A percentile compares a stretch with the other conserved stretches of the same genome.
Evolutionary conservation across 768 basidiomycete genomes (phyloP).

Genomic region (Guyanaporus albipodus): DNA sequence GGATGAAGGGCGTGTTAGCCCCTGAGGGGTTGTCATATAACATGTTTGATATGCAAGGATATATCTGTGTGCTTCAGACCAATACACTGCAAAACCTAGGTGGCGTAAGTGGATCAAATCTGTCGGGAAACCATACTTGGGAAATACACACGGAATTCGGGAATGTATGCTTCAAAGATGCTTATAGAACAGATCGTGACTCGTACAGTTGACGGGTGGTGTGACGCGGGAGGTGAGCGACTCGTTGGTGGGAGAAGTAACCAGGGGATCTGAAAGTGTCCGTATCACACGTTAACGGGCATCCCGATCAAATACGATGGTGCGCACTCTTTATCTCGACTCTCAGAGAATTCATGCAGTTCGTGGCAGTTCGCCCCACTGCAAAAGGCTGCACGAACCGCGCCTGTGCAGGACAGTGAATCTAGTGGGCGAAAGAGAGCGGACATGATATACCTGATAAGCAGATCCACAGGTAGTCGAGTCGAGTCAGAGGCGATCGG

Average conservation of each 20-base stretch:
- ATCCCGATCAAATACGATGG: neutral
- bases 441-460: conserved; percentile 4
- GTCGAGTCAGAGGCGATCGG: conserved; percentile 14
- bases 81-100: conserved; percentile 22
- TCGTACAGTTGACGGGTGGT: conserved; percentile 12
- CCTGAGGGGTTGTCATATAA: conserved; percentile 29
- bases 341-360: neutral
- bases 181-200: conserved; percentile 12
- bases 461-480: conserved; percentile 10
- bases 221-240: conserved; percentile 1
- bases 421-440: neutral
- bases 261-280: conserved; percentile 6
- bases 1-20: conserved; percentile 36
- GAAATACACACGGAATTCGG: conserved; percentile 16
- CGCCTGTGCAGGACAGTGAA: neutral
- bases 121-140: neutral
- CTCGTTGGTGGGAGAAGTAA: neutral
- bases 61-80: conserved; percentile 20
- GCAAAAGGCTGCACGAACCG: neutral
- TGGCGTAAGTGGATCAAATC: conserved; percentile 12
- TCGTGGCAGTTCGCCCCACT: conserved; percentile 5
- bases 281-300: neutral
- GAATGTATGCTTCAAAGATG: conserved; percentile 1
- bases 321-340: conserved; percentile 4
- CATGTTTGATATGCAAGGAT: conserved; percentile 22